These are phyloP conservation scores for Macadamia integrifolia DNA, from an alignment of 164 flowering plant genomes.

Conservation along the genomic window DNA sequence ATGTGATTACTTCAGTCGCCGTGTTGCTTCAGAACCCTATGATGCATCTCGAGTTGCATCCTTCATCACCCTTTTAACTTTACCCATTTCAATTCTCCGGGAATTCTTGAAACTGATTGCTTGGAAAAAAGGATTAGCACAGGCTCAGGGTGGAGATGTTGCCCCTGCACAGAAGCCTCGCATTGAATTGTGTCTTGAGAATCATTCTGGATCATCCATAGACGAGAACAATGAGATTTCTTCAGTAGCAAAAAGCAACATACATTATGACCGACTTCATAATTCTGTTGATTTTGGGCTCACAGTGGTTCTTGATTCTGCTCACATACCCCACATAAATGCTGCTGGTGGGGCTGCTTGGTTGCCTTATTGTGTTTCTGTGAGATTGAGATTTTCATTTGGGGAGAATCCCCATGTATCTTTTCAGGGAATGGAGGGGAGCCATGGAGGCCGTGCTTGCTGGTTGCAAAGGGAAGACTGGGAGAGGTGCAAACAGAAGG, in stretches of 20 bases:
- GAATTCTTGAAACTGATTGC: slow-evolving; percentile 94
- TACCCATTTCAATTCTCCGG: slow-evolving; percentile 86
- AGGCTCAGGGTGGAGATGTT: slow-evolving; percentile 68
- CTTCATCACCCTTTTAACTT: slow-evolving; percentile 92
- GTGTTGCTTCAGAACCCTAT: slow-evolving; percentile 98
- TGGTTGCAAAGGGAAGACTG: slow-evolving; percentile 80
- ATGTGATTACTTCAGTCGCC: slow-evolving; percentile 96
- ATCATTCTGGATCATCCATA: slow-evolving; percentile 51
- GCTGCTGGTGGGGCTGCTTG: slow-evolving; percentile 99
- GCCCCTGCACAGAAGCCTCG: slow-evolving; percentile 80
- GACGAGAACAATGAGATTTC: slow-evolving; percentile 46
- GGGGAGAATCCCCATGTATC: slow-evolving; percentile 65
- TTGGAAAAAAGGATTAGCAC: slow-evolving; percentile 88
- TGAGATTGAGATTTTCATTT: slow-evolving; percentile 81
- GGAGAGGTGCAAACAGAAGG: slow-evolving; percentile 87
- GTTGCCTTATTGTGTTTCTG: slow-evolving; percentile 95
- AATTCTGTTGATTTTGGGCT: slow-evolving; percentile 87
- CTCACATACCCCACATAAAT: slow-evolving; percentile 78
- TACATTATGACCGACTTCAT: slow-evolving; percentile 75
- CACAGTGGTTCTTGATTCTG: slow-evolving; percentile 89
- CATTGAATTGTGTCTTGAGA: slow-evolving; percentile 88
- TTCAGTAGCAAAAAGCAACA: slow-evolving; percentile 72
- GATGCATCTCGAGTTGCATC: slow-evolving; percentile 99
- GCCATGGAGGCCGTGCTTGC: slow-evolving; percentile 95
- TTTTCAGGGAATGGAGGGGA: slow-evolving; percentile 89